phyloP scores from a whole-genome alignment of 2,329 filamentous ascomycete species.

The Juglanconis sp. region DNA sequence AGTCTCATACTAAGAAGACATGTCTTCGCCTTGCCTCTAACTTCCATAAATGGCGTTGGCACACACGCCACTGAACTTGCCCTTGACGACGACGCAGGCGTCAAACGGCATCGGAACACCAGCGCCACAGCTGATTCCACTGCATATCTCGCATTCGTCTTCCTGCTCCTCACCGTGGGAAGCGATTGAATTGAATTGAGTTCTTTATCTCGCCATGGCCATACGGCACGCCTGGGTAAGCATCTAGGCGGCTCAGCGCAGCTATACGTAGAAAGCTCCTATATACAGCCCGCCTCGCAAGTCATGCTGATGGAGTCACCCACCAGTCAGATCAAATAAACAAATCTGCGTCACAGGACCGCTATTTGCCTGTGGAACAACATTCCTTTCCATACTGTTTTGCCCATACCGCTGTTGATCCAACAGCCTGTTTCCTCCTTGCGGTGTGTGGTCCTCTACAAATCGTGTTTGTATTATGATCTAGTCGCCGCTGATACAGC shows the following conservation, averaged over 20 bases:
- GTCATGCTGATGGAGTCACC: neutral
- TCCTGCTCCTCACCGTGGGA: too few species aligned
- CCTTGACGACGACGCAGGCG: too few species aligned
- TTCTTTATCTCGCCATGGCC: neutral
- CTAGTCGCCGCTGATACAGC: neutral
- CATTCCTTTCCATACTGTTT: neutral
- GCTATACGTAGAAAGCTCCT: neutral
- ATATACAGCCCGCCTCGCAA: neutral
- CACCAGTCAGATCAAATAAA: neutral
- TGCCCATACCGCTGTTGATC: neutral
- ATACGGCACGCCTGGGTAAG: neutral
- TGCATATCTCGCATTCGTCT: too few species aligned
- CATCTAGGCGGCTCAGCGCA: neutral
- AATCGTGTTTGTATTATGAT: neutral
- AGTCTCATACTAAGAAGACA: too few species aligned
- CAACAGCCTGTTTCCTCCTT: neutral
- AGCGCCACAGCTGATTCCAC: too few species aligned
- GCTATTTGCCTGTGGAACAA: neutral
- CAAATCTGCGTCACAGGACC: neutral
- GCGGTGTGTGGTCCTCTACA: neutral
- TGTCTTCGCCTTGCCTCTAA: too few species aligned
- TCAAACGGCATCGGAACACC: too few species aligned
- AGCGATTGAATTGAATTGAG: neutral
- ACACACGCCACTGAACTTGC: too few species aligned
- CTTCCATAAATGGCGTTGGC: too few species aligned